Conservation (phyloP, 2,329 filamentous ascomycete species). For the Reticulascus tulasneorum region DNA sequence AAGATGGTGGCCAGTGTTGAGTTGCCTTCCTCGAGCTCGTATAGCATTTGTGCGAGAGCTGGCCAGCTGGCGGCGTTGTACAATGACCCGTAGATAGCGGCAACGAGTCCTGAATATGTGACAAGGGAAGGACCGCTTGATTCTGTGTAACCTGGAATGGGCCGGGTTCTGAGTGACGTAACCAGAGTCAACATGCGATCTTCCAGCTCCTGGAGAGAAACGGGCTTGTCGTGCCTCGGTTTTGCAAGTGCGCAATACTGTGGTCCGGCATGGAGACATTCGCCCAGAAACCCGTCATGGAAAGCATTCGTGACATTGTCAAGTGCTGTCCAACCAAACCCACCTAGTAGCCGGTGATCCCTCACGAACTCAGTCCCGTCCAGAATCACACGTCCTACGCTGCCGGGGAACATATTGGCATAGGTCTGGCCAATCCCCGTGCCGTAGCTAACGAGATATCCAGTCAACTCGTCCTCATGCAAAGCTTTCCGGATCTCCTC, state of each 20-base stretch:
- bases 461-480: constrained; percentile 42
- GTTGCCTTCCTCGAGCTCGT: constrained; percentile 41
- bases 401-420: constrained; percentile 45
- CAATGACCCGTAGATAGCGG: constrained; percentile 34
- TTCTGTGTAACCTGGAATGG: constrained; percentile 33
- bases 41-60: constrained; percentile 34
- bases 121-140: constrained; percentile 37
- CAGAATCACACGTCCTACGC: constrained; percentile 43
- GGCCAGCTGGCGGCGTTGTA: constrained; percentile 43
- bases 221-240: constrained; percentile 19
- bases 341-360: constrained; percentile 40
- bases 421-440: constrained; percentile 50
- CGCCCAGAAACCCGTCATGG: constrained; percentile 46
- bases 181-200: constrained; percentile 35
- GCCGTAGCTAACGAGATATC: constrained; percentile 48
- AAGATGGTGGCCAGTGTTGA: constrained; percentile 34
- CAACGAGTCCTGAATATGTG: constrained; percentile 40
- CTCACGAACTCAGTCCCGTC: constrained; percentile 45
- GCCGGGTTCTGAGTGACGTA: constrained; percentile 30
- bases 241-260: constrained; percentile 40
- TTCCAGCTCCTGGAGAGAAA: constrained; percentile 32
- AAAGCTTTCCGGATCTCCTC: constrained; percentile 44
- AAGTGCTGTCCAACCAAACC: constrained; percentile 43
- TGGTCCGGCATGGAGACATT: constrained; percentile 44
- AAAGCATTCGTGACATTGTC: constrained; percentile 47